Evolutionary conservation across 371 early-diverging fungal species (phyloP), one percentile per base, ranked within the genome.

Genomic region (Actinomortierella ambigua): DNA sequence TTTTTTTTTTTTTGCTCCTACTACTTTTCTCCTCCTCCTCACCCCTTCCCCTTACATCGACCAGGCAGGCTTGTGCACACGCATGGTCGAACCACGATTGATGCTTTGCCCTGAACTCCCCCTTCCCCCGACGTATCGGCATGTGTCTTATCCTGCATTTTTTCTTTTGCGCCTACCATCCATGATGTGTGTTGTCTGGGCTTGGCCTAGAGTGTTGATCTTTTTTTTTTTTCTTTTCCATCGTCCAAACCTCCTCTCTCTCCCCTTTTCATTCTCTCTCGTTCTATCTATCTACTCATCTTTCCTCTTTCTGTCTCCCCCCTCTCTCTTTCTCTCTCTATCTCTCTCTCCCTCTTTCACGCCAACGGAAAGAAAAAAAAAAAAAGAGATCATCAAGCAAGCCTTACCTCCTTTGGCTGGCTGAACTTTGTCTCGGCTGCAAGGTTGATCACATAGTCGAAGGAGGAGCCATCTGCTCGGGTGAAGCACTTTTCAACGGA

Each of bases 391-490:
- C 17, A 50, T n/a, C 7, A 34, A n/a, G 27, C 22, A 46, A 8
- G n/a, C 28, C 54, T 63, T 76, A 91, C 94, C 69, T 88, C 90
- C 23, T 90, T 84, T 0, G 88, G 80, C 75, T 93, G 95, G 0
- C 93, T 91, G 76, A 93, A 95, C 69, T 94, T 95, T 39, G 92
- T 93, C 77, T 97, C 97, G 17, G 90, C 90, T 8, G 95, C 96
- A 67, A 93, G 84, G 77, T 97, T 94, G 79, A 95, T 88, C 1
- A 96, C 96, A 61, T 86, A 91, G 76, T 96, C 95, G 76, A 83
- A 93, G 62, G 78, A 81, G n/a, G 68, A 58, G 17, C 85, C 88
- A 57, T 91, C 90, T 9, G 82, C 83, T 46, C 82, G 80, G 4
- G 84, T 81, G 65, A 92, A 95, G 40, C 87, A 88, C 64, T 85